These are phyloP conservation scores for Diversispora epigaea DNA, from an alignment of 192 early-diverging fungal species.

Conservation along the genomic window DNA sequence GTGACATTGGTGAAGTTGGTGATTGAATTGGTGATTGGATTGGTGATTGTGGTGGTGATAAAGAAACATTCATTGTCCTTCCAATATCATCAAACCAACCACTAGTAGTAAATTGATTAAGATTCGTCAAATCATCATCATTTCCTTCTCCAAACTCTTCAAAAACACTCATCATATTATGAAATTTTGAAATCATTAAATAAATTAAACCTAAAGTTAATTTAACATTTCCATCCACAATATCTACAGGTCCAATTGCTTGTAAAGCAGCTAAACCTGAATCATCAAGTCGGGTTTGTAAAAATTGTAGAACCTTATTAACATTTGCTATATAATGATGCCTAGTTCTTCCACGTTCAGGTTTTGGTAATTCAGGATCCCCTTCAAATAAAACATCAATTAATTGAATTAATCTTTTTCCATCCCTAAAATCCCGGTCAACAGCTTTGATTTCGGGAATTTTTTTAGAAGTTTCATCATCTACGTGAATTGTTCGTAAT, in stretches of 20 bases:
- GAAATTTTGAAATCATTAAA: constrained; percentile 27
- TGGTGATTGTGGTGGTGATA: too few relatives aligned
- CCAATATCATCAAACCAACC: neutral
- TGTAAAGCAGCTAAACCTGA: constrained; percentile 20
- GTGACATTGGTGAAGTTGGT: too few relatives aligned
- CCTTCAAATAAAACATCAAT: neutral
- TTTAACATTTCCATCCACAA: constrained; percentile 31
- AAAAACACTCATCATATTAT: constrained; percentile 19
- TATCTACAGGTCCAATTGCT: constrained; percentile 31
- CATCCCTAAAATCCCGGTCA: constrained; percentile 27
- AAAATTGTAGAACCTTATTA: constrained; percentile 23
- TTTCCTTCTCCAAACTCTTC: constrained; percentile 4
- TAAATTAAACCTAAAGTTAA: constrained; percentile 31
- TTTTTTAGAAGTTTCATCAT: neutral
- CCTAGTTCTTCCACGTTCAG: constrained; percentile 30
- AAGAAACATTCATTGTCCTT: too few relatives aligned
- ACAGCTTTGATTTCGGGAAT: constrained; percentile 29
- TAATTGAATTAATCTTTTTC: constrained; percentile 25
- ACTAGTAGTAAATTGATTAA: neutral
- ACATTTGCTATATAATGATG: constrained; percentile 30
- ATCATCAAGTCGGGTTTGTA: constrained; percentile 20
- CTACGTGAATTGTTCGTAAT: constrained; percentile 8
- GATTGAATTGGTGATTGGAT: too few relatives aligned
- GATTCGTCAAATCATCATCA: neutral
- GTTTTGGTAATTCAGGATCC: constrained; percentile 26